These are phyloP conservation scores for Trypanosoma mega DNA, from an alignment of 208 protist genomes.

Conservation along the genomic window DNA sequence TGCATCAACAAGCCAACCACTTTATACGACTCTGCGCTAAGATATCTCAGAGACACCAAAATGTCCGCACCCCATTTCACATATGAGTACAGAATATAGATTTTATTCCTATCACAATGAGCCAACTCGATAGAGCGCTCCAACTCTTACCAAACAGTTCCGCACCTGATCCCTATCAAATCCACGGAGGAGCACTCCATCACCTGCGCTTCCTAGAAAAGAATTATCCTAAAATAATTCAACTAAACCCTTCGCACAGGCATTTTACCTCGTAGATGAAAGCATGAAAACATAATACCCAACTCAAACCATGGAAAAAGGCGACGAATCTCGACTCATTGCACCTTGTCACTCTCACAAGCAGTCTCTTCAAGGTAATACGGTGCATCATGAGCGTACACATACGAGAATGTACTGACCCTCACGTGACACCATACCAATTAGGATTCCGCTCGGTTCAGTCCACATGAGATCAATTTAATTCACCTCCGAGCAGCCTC, in stretches of 20 bases:
- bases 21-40: too few species aligned
- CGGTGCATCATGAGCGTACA: slow-evolving; percentile 16
- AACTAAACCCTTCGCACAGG: slow-evolving; percentile 6
- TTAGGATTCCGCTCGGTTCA: slow-evolving; percentile 14
- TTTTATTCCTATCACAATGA: too few species aligned
- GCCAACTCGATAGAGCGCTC: too few species aligned
- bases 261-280: slow-evolving; percentile 9
- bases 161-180: background rate
- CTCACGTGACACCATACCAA: slow-evolving; percentile 9
- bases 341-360: slow-evolving; percentile 20
- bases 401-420: slow-evolving; percentile 13
- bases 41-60: too few species aligned
- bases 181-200: background rate
- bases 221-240: background rate
- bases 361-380: slow-evolving; percentile 22
- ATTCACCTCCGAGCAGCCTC: background rate
- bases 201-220: background rate
- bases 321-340: slow-evolving; percentile 1
- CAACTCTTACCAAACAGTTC: too few species aligned
- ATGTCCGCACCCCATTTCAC: too few species aligned
- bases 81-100: too few species aligned
- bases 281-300: slow-evolving; percentile 14
- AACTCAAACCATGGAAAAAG: slow-evolving; percentile 21
- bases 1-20: too few species aligned
- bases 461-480: slow-evolving; percentile 22